These are phyloP conservation scores for Alternaria solani DNA, from an alignment of 2,329 filamentous ascomycete species.

Conservation along the genomic window DNA sequence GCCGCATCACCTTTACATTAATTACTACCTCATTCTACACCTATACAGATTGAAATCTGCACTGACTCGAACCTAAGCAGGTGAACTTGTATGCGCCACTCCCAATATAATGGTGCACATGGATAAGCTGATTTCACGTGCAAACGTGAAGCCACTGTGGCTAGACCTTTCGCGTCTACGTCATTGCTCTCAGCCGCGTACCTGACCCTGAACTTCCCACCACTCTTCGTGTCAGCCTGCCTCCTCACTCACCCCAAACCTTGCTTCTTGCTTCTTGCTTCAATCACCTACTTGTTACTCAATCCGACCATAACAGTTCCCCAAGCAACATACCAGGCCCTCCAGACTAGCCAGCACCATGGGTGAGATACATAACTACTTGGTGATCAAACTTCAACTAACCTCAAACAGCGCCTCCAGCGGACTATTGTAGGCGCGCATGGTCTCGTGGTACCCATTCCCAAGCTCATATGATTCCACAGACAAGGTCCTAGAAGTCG, in stretches of 20 bases:
- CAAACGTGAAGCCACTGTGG: conserved; percentile 26
- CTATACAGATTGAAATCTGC: not conserved
- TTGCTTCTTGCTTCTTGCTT: not conserved
- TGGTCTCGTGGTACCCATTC: not conserved
- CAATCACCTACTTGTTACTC: not conserved
- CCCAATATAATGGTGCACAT: too few relatives aligned
- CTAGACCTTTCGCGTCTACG: conserved; percentile 24
- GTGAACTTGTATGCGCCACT: not conserved
- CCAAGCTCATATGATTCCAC: not conserved
- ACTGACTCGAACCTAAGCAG: not conserved
- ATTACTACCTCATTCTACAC: conserved; percentile 9
- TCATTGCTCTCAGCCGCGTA: conserved; percentile 22
- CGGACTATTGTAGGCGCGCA: conserved; percentile 38
- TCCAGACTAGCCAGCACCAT: conserved; percentile 17
- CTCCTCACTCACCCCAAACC: not conserved
- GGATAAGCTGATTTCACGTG: conserved; percentile 22
- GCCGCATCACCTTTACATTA: conserved; percentile 8
- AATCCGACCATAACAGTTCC: not conserved
- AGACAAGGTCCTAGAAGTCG: conserved; percentile 66
- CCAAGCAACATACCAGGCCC: not conserved
- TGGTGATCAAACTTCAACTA: conserved; percentile 18
- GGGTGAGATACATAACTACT: conserved; percentile 26
- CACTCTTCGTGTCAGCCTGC: conserved; percentile 1
- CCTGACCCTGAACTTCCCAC: conserved; percentile 4
- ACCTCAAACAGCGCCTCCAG: conserved; percentile 27